Conservation (phyloP, 2,329 filamentous ascomycete genomes). For the Periglandula ipomoeae region DNA sequence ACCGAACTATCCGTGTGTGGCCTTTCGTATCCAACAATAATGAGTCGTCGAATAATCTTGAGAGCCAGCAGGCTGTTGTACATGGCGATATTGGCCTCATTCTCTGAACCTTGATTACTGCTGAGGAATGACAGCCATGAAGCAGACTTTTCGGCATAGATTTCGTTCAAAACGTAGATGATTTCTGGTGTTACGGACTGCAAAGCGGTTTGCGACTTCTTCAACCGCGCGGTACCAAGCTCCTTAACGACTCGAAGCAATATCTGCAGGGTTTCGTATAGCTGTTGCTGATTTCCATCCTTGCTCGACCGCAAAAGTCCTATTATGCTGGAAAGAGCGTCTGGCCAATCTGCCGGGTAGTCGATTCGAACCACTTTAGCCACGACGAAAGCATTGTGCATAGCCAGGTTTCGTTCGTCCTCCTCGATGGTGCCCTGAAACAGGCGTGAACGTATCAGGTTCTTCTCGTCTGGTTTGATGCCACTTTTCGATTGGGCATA, state of each 20-base stretch:
- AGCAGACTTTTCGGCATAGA: constrained; percentile 67
- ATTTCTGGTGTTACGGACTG: constrained; percentile 75
- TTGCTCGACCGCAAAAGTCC: constrained; percentile 46
- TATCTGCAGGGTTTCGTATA: constrained; percentile 65
- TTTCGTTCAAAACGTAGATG: constrained; percentile 65
- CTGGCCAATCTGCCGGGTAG: constrained; percentile 77
- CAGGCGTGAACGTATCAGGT: constrained; percentile 62
- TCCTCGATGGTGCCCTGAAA: constrained; percentile 72
- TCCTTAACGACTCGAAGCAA: constrained; percentile 87
- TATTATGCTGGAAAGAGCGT: constrained; percentile 52
- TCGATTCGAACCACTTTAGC: constrained; percentile 86
- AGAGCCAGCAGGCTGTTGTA: constrained; percentile 70
- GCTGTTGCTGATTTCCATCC: constrained; percentile 52
- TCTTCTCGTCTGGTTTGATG: constrained; percentile 66
- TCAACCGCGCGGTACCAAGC: constrained; percentile 68
- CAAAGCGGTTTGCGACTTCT: constrained; percentile 64
- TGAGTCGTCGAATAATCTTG: constrained; percentile 69
- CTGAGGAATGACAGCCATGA: constrained; percentile 57
- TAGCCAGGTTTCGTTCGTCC: constrained; percentile 61
- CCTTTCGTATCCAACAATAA: constrained; percentile 74
- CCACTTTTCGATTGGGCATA: constrained; percentile 50
- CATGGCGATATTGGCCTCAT: constrained; percentile 53
- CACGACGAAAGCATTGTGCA: constrained; percentile 81
- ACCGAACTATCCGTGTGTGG: constrained; percentile 73
- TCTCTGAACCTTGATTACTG: constrained; percentile 47